These are phyloP conservation scores for Xylariaceae sp. DNA, from an alignment of 2,329 filamentous ascomycete genomes.

Conservation along the genomic window DNA sequence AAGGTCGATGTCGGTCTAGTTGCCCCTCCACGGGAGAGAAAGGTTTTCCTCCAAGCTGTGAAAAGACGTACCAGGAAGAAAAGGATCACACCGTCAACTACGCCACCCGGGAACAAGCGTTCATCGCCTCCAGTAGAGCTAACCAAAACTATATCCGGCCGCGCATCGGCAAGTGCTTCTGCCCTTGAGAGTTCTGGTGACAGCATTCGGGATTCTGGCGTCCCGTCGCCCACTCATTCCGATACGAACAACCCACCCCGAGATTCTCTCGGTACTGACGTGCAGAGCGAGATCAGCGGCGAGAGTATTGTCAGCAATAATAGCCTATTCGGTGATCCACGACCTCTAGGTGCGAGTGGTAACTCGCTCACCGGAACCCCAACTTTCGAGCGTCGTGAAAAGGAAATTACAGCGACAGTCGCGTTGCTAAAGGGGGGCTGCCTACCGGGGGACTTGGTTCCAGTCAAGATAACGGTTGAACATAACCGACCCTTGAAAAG, in stretches of 20 bases:
- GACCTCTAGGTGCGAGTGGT: slow-evolving; percentile 42
- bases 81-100: slow-evolving; percentile 46
- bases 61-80: slow-evolving; percentile 65
- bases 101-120: slow-evolving; percentile 31
- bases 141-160: slow-evolving; percentile 34
- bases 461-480: slow-evolving; percentile 75
- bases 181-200: slow-evolving; percentile 37
- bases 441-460: slow-evolving; percentile 77
- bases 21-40: slow-evolving; percentile 68
- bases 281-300: slow-evolving; percentile 64
- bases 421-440: slow-evolving; percentile 80
- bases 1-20: slow-evolving; percentile 79
- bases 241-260: slow-evolving; percentile 35
- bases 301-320: slow-evolving; percentile 66
- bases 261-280: slow-evolving; percentile 33
- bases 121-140: slow-evolving; percentile 39
- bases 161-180: slow-evolving; percentile 36
- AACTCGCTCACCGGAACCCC: slow-evolving; percentile 48
- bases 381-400: slow-evolving; percentile 55
- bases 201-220: slow-evolving; percentile 39
- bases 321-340: slow-evolving; percentile 43
- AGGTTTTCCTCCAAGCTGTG: slow-evolving; percentile 84
- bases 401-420: slow-evolving; percentile 81
- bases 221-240: slow-evolving; percentile 29
- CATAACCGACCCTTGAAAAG: slow-evolving; percentile 90